Percentiles rank a stretch among this genome's conserved stretches.
These are phyloP conservation scores for Streptanthus diversifolius DNA, from an alignment of 345 rosid genomes.

Conservation along the genomic window DNA sequence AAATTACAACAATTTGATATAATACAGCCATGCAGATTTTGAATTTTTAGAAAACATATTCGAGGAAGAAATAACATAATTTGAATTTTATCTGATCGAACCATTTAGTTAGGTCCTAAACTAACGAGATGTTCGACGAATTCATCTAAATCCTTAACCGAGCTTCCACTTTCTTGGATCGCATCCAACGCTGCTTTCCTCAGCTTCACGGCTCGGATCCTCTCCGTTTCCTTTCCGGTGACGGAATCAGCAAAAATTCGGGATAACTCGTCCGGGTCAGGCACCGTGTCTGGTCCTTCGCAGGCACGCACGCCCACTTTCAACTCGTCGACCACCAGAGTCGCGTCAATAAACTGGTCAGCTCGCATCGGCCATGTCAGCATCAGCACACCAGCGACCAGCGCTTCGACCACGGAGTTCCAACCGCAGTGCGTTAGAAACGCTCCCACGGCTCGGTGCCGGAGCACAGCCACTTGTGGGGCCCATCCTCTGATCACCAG, in stretches of 20 bases:
- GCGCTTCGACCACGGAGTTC: conserved; percentile 57
- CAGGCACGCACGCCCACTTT: conserved; percentile 47
- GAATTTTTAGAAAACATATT: neutral
- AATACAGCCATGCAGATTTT: neutral
- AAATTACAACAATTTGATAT: neutral
- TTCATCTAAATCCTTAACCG: conserved; percentile 42
- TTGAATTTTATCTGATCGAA: neutral
- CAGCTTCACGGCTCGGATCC: conserved; percentile 30
- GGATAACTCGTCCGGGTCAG: conserved; percentile 39
- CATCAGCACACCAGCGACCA: conserved; percentile 50
- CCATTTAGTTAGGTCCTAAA: neutral
- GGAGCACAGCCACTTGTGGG: conserved; percentile 44
- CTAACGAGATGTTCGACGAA: conserved; percentile 36
- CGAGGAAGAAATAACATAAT: neutral
- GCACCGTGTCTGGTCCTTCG: conserved; percentile 43
- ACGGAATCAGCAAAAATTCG: conserved; percentile 35
- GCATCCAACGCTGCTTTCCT: conserved; percentile 46
- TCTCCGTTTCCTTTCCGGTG: conserved; percentile 14
- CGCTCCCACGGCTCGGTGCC: conserved; percentile 51
- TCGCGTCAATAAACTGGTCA: conserved; percentile 51
- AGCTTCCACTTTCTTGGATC: conserved; percentile 44
- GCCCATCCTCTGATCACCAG: conserved; percentile 53
- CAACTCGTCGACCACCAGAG: conserved; percentile 51
- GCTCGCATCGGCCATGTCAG: conserved; percentile 69
- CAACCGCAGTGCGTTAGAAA: conserved; percentile 72